These are phyloP conservation scores for Cryptosporidium bovis DNA, from an alignment of 169 alveolate species.

Conservation along the genomic window DNA sequence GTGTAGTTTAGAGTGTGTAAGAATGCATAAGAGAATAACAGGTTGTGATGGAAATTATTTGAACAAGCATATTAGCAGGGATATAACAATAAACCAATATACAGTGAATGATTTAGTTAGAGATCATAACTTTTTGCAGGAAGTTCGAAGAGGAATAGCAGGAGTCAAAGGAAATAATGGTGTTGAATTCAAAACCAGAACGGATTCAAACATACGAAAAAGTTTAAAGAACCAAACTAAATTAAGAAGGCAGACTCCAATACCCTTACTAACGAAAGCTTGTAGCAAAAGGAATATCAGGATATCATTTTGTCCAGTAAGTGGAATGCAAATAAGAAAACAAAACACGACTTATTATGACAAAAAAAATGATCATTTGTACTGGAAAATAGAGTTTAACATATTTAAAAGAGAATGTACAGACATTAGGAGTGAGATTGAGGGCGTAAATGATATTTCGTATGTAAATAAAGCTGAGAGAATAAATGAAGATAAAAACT, in stretches of 20 bases:
- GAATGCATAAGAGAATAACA: conserved; percentile 46
- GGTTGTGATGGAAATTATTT: conserved; percentile 63
- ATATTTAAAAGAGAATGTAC: neutral
- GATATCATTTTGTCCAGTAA: conserved; percentile 56
- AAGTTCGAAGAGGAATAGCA: conserved; percentile 14
- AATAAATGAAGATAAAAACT: neutral
- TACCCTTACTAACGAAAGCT: conserved; percentile 49
- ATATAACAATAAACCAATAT: conserved; percentile 37
- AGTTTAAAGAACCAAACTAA: conserved; percentile 17
- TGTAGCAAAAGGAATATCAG: conserved; percentile 39
- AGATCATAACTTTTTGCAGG: conserved; percentile 49
- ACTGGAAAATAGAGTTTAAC: conserved; percentile 48
- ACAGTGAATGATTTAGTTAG: conserved; percentile 10
- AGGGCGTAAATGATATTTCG: neutral
- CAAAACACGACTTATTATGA: conserved; percentile 47
- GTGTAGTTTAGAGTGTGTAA: conserved; percentile 72
- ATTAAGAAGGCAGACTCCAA: conserved; percentile 9
- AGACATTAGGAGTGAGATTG: too few relatives aligned
- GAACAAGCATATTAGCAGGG: conserved; percentile 14
- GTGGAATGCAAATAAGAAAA: conserved; percentile 60
- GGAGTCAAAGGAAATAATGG: neutral
- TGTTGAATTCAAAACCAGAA: neutral
- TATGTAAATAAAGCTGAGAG: neutral
- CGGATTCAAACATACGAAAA: neutral
- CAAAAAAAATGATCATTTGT: conserved; percentile 28